Base-by-base conservation (phyloP, 768 basidiomycete genomes). In the Antrodiella citrinella region DNA sequence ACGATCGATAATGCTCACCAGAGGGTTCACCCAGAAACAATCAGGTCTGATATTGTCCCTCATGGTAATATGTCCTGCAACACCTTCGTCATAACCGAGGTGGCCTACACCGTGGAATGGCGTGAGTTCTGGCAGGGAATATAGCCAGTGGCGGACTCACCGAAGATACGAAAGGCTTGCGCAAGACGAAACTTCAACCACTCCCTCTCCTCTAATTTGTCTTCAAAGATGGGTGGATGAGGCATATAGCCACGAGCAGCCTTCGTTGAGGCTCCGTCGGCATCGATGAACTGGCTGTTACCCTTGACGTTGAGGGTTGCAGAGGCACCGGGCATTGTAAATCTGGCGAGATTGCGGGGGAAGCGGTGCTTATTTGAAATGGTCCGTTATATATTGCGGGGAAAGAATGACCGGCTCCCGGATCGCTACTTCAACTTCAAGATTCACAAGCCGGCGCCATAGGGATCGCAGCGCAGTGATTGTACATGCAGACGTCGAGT, bases 51-150 rank as follows among this genome's bases (percentile, higher is more conserved):
- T 63, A 18, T 68, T 67, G 52, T 75, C 72, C 25, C 74, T 69
- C 26, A 75, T 71, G 22, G 76, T 76, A 52, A 78, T 77, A 54
- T 77, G 75, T 0, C 76, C 76, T 13, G 75, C 72, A 24, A 72
- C 64, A 25, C 74, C 76, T 53, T 76, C 73, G 43, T 69, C 71
- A 52, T 69, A 76, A 19, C 74, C 75, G 22, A 69, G 57, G 46
- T 72, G 56, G 18, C 57, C 59, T 57, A 43, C 20, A 38, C 10
- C 18, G 18, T 38, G 35, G 45, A 19, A 18, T 21, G 44, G 41
- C 20, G n/a, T n/a, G n/a, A n/a, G n/a, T n/a, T n/a, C n/a, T n/a
- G n/a, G n/a, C n/a, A n/a, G n/a, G n/a, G n/a, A n/a, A n/a, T n/a
- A n/a, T n/a, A n/a, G n/a, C n/a, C n/a, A n/a, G n/a, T n/a, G 41